A percentile compares a stretch with the other conserved stretches of the same genome.
phyloP scores from a whole-genome alignment of 2,329 filamentous ascomycete genomes.

The Thelonectria rubi region DNA sequence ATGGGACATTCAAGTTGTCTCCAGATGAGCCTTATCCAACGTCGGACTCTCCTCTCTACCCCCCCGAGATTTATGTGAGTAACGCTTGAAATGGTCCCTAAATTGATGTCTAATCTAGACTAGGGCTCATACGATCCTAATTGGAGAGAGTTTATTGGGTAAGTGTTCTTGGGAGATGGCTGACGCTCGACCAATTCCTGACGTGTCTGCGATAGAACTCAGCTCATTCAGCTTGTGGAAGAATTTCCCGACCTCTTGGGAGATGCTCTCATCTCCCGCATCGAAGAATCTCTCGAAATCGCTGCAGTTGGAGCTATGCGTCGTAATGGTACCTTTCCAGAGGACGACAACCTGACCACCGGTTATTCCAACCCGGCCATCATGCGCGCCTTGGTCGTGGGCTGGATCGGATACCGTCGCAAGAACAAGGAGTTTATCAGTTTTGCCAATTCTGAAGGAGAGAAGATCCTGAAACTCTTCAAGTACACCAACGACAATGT shows the following conservation, averaged over 20 bases:
- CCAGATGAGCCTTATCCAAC: slow-evolving; percentile 52
- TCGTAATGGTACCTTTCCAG: slow-evolving; percentile 50
- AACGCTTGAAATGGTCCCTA: background rate
- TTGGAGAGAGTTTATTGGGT: slow-evolving; percentile 51
- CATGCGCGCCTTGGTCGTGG: slow-evolving; percentile 52
- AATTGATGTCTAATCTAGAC: background rate
- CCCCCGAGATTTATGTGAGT: slow-evolving; percentile 26
- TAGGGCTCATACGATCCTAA: slow-evolving; percentile 43
- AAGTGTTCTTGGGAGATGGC: slow-evolving; percentile 8
- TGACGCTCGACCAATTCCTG: slow-evolving; percentile 1
- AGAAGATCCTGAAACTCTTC: slow-evolving; percentile 45
- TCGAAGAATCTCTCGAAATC: slow-evolving; percentile 49
- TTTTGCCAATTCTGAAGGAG: slow-evolving; percentile 49
- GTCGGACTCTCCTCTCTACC: slow-evolving; percentile 45
- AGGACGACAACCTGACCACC: slow-evolving; percentile 49
- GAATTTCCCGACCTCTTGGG: slow-evolving; percentile 47
- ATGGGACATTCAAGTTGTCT: slow-evolving; percentile 52
- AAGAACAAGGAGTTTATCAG: slow-evolving; percentile 48
- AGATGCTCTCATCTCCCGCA: slow-evolving; percentile 43
- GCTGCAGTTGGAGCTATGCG: slow-evolving; percentile 52
- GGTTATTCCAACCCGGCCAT: slow-evolving; percentile 54
- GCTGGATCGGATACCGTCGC: slow-evolving; percentile 52
- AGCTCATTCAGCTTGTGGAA: slow-evolving; percentile 49
- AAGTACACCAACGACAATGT: slow-evolving; percentile 43
- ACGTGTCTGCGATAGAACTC: slow-evolving; percentile 31